Evolutionary conservation across 2,329 filamentous ascomycete genomes (phyloP), one percentile per base, ranked within the genome.

Genomic region (Fusarium clavum): DNA sequence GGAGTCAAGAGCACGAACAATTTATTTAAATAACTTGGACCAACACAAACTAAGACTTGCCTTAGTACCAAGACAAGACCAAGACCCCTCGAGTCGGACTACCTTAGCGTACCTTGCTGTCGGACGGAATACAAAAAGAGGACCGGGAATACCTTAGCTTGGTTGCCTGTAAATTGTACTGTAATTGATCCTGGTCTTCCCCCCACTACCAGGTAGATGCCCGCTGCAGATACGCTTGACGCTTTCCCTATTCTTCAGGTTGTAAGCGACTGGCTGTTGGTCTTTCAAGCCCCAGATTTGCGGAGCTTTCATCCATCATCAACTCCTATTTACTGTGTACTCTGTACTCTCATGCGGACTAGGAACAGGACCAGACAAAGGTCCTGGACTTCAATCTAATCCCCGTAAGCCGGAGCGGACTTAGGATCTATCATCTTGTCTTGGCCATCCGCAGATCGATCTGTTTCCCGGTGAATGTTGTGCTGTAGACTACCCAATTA

Each of bases 81-180:
- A 46, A 44, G 51, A 45, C 30, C 27, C 13, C 14, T 43, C 30
- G 24, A 55, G 59, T 67, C 45, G 59, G 45, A 64, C 61, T 59
- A 24, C 46, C 20, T 59, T 60, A 65, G 52, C 46, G 48, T 58
- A 73, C 58, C 61, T 64, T 64, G 59, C 20, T 57, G 59, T 70
- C 70, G 70, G 67, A 52, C 73, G 73, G 73, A 51, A 65, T 46
- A 69, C 61, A 75, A 71, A 75, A 72, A 72, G 58, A 47, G 67
- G 56, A 60, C 72, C 72, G 72, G 66, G 30, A 54, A 64, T 57
- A 64, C 43, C 53, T 61, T 41, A 44, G 47, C 55, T 38, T 38
- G 18, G 34, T 1, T 12, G 34, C 34, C 34, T 38, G 34, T 38
- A 38, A 38, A 38, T 38, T 38, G 34, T 38, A 38, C 34, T 38